Base-by-base conservation (phyloP, 495 filamentous ascomycete species). In the Parachaetomium inaequale region DNA sequence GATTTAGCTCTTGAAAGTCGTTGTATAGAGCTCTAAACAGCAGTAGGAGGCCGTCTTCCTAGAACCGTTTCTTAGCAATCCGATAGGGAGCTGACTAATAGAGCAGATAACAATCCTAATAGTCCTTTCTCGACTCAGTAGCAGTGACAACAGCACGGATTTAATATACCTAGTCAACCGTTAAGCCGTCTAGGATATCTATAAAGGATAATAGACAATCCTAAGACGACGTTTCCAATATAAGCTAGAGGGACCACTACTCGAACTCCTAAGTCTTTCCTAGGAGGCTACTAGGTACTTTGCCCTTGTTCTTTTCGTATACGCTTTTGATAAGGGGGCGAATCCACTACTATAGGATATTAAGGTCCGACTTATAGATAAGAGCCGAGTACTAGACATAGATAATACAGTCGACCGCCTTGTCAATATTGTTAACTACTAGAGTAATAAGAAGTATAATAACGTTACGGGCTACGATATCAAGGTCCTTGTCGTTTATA, bases 401-500 rank as follows among this genome's bases (percentile, higher is more conserved):
- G 7, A 70, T 70, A 3, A 70, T 34, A 26, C 29, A 34, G 15
- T 52, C 50, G 50, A 34, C 29, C 3, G 50, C 50, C 2, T 19
- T 17, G 7, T 32, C 29, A 3, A 15, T 19, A 26, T 52, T 34
- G 29, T 34, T 15, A 7, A 52, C 15, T 1, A 47, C 40, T 19
- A 65, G 36, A 8, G 73, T 70, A 15, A 75, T 47, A 7, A 83
- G 66, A 10, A 84, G 70, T 2, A 84, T 26, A 12, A 82, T 79
- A 7, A 68, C 49, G 62, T 82, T 84, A 0, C 79, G 73, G 10
- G 74, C 74, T 2, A 78, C 76, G 19, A 82, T 59, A 26, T 73
- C 67, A 31, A 76, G 50, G 21, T 81, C 75, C n/a, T 23, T 3
- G 55, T 84, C 80, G 57, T 82, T 83, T 3, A 83, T 40, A 0